Evolutionary conservation across 208 protist genomes (phyloP).

Genomic region (Crithidia expoeki): DNA sequence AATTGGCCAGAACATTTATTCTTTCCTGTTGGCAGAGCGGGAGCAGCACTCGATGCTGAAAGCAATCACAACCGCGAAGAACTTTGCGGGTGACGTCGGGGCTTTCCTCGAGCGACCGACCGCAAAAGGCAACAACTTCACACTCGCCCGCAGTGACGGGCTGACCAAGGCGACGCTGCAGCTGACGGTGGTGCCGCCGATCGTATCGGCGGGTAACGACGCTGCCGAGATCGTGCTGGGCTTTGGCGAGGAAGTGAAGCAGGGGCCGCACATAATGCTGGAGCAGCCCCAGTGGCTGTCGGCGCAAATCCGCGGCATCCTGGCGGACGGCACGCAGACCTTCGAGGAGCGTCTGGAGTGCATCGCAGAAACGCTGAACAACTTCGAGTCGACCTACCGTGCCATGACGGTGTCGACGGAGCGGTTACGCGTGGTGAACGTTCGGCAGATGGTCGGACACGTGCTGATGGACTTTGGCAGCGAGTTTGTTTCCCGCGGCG

Average conservation of each 20-base stretch:
- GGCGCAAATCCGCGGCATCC: constrained; percentile 56
- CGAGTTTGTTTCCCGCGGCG: constrained; percentile 64
- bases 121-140: constrained; percentile 46
- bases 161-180: constrained; percentile 69
- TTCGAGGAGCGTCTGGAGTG: constrained; percentile 67
- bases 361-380: constrained; percentile 61
- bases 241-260: constrained; percentile 60
- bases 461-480: constrained; percentile 85
- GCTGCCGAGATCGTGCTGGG: constrained; percentile 71
- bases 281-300: constrained; percentile 76
- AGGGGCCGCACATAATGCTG: constrained; percentile 45
- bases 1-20: constrained; percentile 85
- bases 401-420: constrained; percentile 77
- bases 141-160: constrained; percentile 73
- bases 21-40: constrained; percentile 66
- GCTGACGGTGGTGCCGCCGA: constrained; percentile 61
- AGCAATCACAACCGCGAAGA: constrained; percentile 55
- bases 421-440: constrained; percentile 72
- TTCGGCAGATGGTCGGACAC: constrained; percentile 82
- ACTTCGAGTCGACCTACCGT: constrained; percentile 74
- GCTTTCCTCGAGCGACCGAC: constrained; percentile 42
- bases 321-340: constrained; percentile 50
- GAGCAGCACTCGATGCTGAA: constrained; percentile 79
- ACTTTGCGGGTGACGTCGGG: constrained; percentile 71
- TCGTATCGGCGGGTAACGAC: constrained; percentile 56